Evolutionary conservation across 352 stramenopile species (phyloP), one percentile per base, ranked within the genome.

Genomic region (Phytophthora chlamydospora): DNA sequence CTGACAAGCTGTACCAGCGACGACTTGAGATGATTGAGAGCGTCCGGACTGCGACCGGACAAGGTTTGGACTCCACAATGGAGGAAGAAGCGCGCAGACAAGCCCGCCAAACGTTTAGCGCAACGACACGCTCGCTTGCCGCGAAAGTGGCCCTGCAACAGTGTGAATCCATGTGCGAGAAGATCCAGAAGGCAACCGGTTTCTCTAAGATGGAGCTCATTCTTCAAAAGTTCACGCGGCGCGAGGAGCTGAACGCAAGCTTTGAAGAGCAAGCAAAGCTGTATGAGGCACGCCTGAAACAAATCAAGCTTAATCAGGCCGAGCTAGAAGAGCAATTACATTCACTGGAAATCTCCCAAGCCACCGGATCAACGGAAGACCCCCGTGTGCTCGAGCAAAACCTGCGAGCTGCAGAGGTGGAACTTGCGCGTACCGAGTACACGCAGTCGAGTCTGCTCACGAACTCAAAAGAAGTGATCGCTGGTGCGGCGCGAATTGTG

Each of bases 211-310:
- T 95, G 51, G 80, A 91, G 50, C 44, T 83, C 17, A 90, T 95
- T 38, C 64, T 91, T 7, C 77, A 95, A 16, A 95, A 93, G 59
- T 91, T 95, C 43, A 70, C 75, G 29, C 84, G 81, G 21, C 81
- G 82, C 39, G 85, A 92, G 45, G 84, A 92, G 62, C 71, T 95
- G 8, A 91, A 92, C 52, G 62, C 53, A 19, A 91, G 84, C 55
- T 91, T 95, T 45, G 86, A 93, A 44, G 84, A 93, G 53, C 86
- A 95, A 65, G 78, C 80, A 14, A 87, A 86, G 63, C 67, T 91
- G n/a, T 92, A 93, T 47, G 83, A 95, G 40, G 74, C 80, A 7
- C 66, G 83, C 7, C 53, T 93, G 3, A 92, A 93, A 49, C 86
- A 95, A 35, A 95, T 95, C 49, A 90, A 89, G 41, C 46, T 90